These are phyloP conservation scores for Cyclotella cryptica DNA, from an alignment of 108 stramenopile genomes.

Conservation along the genomic window DNA sequence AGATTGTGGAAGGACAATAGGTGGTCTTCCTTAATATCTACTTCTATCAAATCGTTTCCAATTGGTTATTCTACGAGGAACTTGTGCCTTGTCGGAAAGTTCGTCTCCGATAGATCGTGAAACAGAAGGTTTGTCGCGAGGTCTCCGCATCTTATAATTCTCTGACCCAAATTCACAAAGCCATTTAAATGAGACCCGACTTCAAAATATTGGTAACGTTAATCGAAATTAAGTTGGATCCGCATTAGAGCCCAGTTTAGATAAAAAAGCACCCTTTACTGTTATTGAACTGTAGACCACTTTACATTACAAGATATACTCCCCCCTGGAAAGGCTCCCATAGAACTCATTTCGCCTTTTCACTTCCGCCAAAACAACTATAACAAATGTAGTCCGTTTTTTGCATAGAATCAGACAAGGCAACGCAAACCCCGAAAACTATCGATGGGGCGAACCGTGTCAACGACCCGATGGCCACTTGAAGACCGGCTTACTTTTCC, in stretches of 20 bases:
- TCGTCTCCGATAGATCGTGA: background rate
- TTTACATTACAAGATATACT: background rate
- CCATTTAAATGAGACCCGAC: too few relatives aligned
- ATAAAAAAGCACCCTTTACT: background rate
- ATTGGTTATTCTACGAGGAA: slow-evolving; percentile 76
- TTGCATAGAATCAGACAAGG: too few relatives aligned
- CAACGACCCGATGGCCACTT: too few relatives aligned
- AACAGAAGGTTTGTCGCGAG: too few relatives aligned
- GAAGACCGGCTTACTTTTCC: slow-evolving; percentile 44
- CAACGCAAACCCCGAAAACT: too few relatives aligned
- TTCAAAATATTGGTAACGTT: background rate
- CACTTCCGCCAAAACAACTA: slow-evolving; percentile 1
- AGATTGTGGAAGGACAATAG: slow-evolving; percentile 22
- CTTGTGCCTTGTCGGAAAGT: slow-evolving; percentile 68
- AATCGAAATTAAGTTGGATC: slow-evolving; percentile 18
- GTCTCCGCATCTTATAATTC: too few relatives aligned
- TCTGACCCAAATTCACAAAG: too few relatives aligned
- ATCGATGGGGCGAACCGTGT: too few relatives aligned
- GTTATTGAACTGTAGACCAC: too few relatives aligned
- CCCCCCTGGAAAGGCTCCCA: background rate
- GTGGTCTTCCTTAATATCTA: slow-evolving; percentile 5
- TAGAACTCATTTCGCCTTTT: background rate
- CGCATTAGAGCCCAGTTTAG: background rate
- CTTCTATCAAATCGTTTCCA: slow-evolving; percentile 64
- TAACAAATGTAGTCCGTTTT: too few relatives aligned